Percentiles rank a stretch among this genome's conserved stretches.
Evolutionary conservation across 148 eudicot genomes (phyloP).

Genomic region (Nepenthes mirabilis): DNA sequence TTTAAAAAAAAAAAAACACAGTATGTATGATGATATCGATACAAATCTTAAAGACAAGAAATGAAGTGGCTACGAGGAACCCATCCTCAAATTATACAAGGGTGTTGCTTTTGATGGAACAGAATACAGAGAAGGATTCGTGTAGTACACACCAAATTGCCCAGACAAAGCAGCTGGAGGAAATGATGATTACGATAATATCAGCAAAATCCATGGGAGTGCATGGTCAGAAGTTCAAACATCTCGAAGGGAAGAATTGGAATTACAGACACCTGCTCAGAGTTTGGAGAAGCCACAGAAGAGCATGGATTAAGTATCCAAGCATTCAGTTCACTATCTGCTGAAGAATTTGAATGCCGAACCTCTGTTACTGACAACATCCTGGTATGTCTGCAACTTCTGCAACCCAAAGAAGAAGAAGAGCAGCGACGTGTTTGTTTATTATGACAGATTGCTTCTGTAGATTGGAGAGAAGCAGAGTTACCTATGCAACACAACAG

Average conservation of each 20-base stretch:
- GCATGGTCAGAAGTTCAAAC: not conserved
- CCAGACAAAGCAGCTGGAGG: no score
- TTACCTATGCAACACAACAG: not conserved
- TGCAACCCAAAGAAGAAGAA: not conserved
- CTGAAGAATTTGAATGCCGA: constrained; percentile 16
- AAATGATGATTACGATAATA: not conserved
- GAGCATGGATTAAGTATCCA: constrained; percentile 6
- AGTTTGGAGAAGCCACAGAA: constrained; percentile 21
- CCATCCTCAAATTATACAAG: no score
- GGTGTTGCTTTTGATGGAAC: no score
- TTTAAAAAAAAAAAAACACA: no score
- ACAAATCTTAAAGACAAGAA: no score
- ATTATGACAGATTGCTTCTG: not conserved
- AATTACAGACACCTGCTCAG: constrained; percentile 12
- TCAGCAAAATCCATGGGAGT: not conserved
- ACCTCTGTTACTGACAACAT: constrained; percentile 17
- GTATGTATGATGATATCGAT: no score
- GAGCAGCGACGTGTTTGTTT: not conserved
- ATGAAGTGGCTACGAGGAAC: no score
- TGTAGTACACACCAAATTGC: no score
- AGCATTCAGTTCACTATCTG: constrained; percentile 10
- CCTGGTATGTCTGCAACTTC: not conserved
- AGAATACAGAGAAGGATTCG: no score
- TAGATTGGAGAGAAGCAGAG: not conserved
- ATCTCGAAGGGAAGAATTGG: not conserved